phyloP scores from a whole-genome alignment of 441 rosid genomes.

The Jatropha podagrica region DNA sequence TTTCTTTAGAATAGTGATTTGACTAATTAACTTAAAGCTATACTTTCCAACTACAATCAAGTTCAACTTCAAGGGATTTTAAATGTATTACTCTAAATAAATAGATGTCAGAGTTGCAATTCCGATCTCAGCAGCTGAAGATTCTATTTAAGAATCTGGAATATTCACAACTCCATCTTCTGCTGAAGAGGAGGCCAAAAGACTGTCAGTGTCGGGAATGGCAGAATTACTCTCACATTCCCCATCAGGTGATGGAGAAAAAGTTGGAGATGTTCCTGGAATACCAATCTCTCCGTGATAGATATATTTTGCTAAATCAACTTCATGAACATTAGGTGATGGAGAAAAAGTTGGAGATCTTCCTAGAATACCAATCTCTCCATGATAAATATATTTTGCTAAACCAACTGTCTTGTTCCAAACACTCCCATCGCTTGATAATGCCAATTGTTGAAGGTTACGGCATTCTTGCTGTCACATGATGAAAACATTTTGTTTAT shows the following conservation, averaged over 20 bases:
- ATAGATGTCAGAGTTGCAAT: not conserved
- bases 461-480: no score
- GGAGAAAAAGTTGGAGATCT: slow-evolving; percentile 11
- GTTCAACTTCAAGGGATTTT: no score
- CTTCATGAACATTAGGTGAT: slow-evolving; percentile 10
- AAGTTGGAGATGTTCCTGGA: slow-evolving; percentile 9
- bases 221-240: not conserved
- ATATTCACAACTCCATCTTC: slow-evolving; percentile 12
- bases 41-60: no score
- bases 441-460: not conserved
- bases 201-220: slow-evolving; percentile 5
- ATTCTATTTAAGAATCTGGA: slow-evolving; percentile 5
- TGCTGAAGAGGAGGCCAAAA: not conserved
- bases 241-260: slow-evolving; percentile 15
- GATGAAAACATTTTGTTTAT: no score
- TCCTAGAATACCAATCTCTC: slow-evolving; percentile 10
- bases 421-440: not conserved
- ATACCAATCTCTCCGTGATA: slow-evolving; percentile 13
- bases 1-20: no score
- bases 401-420: slow-evolving; percentile 22
- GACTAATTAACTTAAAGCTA: no score
- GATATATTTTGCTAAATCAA: not conserved
- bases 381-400: slow-evolving; percentile 20
- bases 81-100: no score
- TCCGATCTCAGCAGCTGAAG: not conserved